Percentiles rank a stretch among this genome's conserved stretches.
phyloP scores from a whole-genome alignment of 2,329 filamentous ascomycete genomes.

The Phyllosticta capitalensis region DNA sequence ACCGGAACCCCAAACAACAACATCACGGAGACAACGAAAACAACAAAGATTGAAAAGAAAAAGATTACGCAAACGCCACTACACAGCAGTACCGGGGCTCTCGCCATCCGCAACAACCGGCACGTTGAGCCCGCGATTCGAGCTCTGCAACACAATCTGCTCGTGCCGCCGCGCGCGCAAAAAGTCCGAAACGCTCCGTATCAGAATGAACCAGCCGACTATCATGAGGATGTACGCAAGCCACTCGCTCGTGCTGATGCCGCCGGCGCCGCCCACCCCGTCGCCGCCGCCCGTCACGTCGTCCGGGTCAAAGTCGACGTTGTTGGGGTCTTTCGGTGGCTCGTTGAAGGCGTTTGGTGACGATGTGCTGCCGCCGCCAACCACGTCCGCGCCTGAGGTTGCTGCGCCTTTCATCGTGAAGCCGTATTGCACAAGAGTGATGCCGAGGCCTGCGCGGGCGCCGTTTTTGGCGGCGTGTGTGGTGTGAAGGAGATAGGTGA shows the following conservation, averaged over 20 bases:
- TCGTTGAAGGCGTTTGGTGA: constrained; percentile 39
- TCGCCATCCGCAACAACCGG: constrained; percentile 84
- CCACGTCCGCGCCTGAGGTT: constrained; percentile 17
- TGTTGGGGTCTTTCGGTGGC: constrained; percentile 76
- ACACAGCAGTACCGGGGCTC: constrained; percentile 14
- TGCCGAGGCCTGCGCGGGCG: constrained; percentile 83
- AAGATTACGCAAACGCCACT: not conserved
- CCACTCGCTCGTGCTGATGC: constrained; percentile 72
- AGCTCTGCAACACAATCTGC: constrained; percentile 84
- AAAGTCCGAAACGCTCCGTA: constrained; percentile 87
- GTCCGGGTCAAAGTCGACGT: constrained; percentile 75
- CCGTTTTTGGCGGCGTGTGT: constrained; percentile 98
- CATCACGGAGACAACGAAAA: not conserved
- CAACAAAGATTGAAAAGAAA: not conserved
- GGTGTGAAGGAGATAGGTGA: constrained; percentile 95
- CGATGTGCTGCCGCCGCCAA: not conserved
- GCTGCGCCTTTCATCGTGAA: constrained; percentile 76
- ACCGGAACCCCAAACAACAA: too few relatives aligned
- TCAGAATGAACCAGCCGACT: constrained; percentile 95
- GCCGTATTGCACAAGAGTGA: constrained; percentile 92
- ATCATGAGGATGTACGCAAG: constrained; percentile 91
- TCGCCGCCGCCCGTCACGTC: constrained; percentile 44
- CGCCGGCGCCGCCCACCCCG: constrained; percentile 33
- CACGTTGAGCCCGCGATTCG: constrained; percentile 74
- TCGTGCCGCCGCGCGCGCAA: constrained; percentile 81